These are phyloP conservation scores for Amaranthus cruentus DNA, from an alignment of 148 eudicot species.

Conservation along the genomic window DNA sequence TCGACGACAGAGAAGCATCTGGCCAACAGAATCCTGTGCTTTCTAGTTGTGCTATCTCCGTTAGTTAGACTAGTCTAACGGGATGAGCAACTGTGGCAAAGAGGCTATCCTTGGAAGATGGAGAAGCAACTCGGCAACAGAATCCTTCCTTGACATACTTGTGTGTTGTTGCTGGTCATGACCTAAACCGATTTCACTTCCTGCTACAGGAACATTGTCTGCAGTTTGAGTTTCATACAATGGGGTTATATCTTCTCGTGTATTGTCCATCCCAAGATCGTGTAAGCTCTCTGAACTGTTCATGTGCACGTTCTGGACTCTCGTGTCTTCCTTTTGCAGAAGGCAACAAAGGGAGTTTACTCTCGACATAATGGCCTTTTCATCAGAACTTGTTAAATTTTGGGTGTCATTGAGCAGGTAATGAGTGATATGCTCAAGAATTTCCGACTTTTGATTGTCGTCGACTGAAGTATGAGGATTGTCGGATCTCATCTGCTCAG, in stretches of 20 bases:
- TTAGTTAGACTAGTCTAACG: neutral
- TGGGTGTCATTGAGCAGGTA: conserved; percentile 64
- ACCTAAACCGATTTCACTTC: neutral
- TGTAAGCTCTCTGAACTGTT: conserved; percentile 18
- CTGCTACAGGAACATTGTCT: conserved; percentile 10
- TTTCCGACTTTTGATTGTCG: conserved; percentile 41
- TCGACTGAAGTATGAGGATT: conserved; percentile 36
- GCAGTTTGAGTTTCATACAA: neutral
- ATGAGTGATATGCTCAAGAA: conserved; percentile 65
- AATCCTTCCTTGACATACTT: conserved; percentile 65
- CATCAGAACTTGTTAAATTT: conserved; percentile 47
- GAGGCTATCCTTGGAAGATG: conserved; percentile 91
- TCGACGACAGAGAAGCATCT: neutral
- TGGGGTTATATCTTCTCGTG: conserved; percentile 6
- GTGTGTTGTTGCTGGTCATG: conserved; percentile 21
- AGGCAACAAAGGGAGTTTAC: conserved; percentile 94
- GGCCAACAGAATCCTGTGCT: too few species aligned
- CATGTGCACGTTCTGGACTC: conserved; percentile 23
- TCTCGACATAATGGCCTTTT: conserved; percentile 66
- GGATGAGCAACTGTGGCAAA: conserved; percentile 68
- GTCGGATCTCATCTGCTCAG: conserved; percentile 53
- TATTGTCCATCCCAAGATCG: conserved; percentile 1
- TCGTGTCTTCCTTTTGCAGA: conserved; percentile 56
- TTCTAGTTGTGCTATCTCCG: neutral
- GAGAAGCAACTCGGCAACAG: conserved; percentile 74